These are phyloP conservation scores for Corchorus capsularis DNA, from an alignment of 345 rosid genomes.

Conservation along the genomic window DNA sequence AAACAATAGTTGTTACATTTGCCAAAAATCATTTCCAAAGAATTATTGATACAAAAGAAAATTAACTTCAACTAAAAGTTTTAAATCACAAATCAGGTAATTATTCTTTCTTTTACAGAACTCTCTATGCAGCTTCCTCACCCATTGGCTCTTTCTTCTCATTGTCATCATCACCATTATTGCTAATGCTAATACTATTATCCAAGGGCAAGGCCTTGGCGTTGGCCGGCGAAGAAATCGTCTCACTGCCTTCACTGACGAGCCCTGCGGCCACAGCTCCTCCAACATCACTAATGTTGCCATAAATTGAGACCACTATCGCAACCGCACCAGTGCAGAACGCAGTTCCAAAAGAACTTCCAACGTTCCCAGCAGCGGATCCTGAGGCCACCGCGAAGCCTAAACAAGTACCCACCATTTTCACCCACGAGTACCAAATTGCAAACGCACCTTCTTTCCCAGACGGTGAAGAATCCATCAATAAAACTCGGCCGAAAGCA, in stretches of 20 bases:
- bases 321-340: slow-evolving; percentile 36
- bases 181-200: not conserved
- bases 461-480: slow-evolving; percentile 49
- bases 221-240: not conserved
- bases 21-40: slow-evolving; percentile 1
- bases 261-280: slow-evolving; percentile 55
- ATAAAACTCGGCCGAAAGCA: slow-evolving; percentile 49
- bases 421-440: slow-evolving; percentile 51
- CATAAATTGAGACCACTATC: slow-evolving; percentile 41
- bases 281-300: slow-evolving; percentile 51
- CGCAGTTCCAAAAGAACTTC: slow-evolving; percentile 42
- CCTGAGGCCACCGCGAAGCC: slow-evolving; percentile 57
- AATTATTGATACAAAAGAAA: not conserved
- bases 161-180: not conserved
- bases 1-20: too few species aligned
- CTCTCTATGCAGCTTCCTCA: slow-evolving; percentile 5
- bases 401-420: slow-evolving; percentile 44
- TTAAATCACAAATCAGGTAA: not conserved
- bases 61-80: not conserved
- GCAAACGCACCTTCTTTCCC: slow-evolving; percentile 62
- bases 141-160: not conserved
- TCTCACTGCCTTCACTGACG: slow-evolving; percentile 24
- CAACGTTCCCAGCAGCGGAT: slow-evolving; percentile 31
- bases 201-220: not conserved
- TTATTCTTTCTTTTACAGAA: not conserved